Evolutionary conservation across 495 filamentous ascomycete genomes (phyloP).

Genomic region (Collariella sp.): DNA sequence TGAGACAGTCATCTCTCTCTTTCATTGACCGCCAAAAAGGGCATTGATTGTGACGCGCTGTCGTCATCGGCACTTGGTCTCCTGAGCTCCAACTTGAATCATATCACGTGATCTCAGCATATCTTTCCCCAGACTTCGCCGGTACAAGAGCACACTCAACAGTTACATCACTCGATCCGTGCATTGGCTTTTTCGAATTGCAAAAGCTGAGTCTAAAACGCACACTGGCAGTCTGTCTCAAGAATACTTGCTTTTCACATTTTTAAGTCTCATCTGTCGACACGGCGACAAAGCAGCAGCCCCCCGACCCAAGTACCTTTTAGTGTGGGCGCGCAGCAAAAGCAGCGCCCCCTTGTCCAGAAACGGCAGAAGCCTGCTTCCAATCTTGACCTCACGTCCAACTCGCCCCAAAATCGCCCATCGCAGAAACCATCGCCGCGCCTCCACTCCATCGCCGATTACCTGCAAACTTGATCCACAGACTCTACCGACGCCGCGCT

Average conservation of each 20-base stretch:
- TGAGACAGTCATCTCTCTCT: too few species aligned
- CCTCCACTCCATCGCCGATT: conserved; percentile 30
- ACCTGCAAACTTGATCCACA: conserved; percentile 20
- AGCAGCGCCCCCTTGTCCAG: conserved; percentile 25
- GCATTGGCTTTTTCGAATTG: background rate
- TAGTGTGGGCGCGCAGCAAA: conserved; percentile 8
- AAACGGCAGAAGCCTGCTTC: conserved; percentile 30
- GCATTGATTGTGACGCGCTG: too few species aligned
- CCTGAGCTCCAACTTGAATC: background rate
- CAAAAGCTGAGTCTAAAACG: background rate
- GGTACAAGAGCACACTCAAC: background rate
- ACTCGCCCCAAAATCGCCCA: conserved; percentile 34
- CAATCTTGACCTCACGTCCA: conserved; percentile 40
- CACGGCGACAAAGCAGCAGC: background rate
- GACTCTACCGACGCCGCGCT: conserved; percentile 38
- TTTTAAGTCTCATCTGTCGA: too few species aligned
- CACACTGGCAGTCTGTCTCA: background rate
- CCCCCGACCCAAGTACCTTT: background rate
- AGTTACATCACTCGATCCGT: background rate
- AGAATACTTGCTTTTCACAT: background rate
- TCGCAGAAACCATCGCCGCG: conserved; percentile 34
- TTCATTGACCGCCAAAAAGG: too few species aligned
- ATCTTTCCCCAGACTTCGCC: background rate
- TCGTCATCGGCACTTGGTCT: too few species aligned
- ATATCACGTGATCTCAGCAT: conserved; percentile 9